Evolutionary conservation across 1,284 basidiomycete genomes (phyloP), one percentile per base, ranked within the genome.

Genomic region (Fistulinella cinereoalba): DNA sequence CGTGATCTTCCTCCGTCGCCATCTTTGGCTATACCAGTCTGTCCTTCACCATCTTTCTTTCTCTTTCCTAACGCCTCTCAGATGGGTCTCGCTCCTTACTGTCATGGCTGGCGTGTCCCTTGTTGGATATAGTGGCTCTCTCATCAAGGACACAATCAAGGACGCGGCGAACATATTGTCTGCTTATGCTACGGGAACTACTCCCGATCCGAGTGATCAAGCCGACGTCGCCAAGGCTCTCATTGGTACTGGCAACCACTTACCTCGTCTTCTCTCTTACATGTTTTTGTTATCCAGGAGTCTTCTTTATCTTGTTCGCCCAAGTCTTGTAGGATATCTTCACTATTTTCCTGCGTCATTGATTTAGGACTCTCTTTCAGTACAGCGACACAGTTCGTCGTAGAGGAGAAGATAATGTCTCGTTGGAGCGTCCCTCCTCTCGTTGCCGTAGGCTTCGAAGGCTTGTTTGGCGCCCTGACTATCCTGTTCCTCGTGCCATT

Each of bases 241-340:
- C 46, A 69, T 88, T 62, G 85, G 85, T 85, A 53, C 19, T 60
- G 74, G 61, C 54, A 46, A 22, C 34, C 39, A 9, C 45, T 47
- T 51, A 37, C 34, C 49, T 22, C 27, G 11, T 24, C 37, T 25
- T 38, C 37, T 10, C 32, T 12, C 7, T 19, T 49, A 53, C 37
- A 44, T 41, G 25, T 32, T 31, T 25, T 42, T 29, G 34, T 37
- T 25, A 22, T 44, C 33, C 46, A 87, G 84, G 97, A 47, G 85
- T 99, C 28, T 82, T 91, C 61, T 86, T 99, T 64, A 82, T 99
- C 47, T 73, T 98, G 32, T 94, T 97, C 61, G 96, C 97, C n/a
- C 97, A 99, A 71, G 72, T 98, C 52, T 99, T 96, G 90, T 92
- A 62, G 74, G 88, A 75, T 62, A 59, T 56, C 36, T 49, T 56